phyloP scores from a whole-genome alignment of 1,284 basidiomycete genomes.

The Cutaneotrichosporon sp. region DNA sequence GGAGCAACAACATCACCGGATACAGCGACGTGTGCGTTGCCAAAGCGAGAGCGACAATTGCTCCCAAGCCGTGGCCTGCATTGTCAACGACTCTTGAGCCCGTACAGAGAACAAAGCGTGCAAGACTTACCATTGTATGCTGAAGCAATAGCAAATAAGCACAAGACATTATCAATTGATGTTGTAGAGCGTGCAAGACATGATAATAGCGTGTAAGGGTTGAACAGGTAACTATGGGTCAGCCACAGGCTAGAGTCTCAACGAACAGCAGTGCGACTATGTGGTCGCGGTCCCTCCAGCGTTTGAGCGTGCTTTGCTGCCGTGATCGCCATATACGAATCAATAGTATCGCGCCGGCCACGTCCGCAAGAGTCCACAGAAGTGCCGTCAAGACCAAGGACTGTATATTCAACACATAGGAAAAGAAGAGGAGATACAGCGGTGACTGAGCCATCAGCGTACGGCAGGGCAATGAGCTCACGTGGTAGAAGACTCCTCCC shows the following conservation, averaged over 20 bases:
- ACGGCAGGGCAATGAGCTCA: slow-evolving; percentile 46
- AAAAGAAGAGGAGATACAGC: slow-evolving; percentile 69
- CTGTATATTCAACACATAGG: slow-evolving; percentile 56
- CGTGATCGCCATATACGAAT: slow-evolving; percentile 15
- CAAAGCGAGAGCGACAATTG: slow-evolving; percentile 64
- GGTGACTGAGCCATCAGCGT: slow-evolving; percentile 59
- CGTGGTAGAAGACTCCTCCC: slow-evolving; percentile 77
- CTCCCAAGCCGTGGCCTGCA: slow-evolving; percentile 54
- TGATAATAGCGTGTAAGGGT: slow-evolving; percentile 77
- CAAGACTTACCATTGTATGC: slow-evolving; percentile 71
- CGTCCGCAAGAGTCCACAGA: slow-evolving; percentile 68
- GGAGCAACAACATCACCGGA: slow-evolving; percentile 62
- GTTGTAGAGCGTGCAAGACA: slow-evolving; percentile 75
- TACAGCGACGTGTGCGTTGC: slow-evolving; percentile 67
- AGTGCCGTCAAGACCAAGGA: slow-evolving; percentile 54
- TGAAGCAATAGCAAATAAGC: slow-evolving; percentile 65
- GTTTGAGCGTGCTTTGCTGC: too few relatives aligned
- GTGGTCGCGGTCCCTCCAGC: neutral
- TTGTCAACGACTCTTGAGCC: too few relatives aligned
- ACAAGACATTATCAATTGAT: slow-evolving; percentile 67
- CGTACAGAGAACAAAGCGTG: too few relatives aligned
- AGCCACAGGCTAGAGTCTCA: neutral
- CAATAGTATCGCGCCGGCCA: slow-evolving; percentile 62
- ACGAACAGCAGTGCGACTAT: slow-evolving; percentile 61
- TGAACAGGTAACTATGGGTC: slow-evolving; percentile 67